Conservation (phyloP, 2,329 filamentous ascomycete genomes). For the Fusarium incarnatum region DNA sequence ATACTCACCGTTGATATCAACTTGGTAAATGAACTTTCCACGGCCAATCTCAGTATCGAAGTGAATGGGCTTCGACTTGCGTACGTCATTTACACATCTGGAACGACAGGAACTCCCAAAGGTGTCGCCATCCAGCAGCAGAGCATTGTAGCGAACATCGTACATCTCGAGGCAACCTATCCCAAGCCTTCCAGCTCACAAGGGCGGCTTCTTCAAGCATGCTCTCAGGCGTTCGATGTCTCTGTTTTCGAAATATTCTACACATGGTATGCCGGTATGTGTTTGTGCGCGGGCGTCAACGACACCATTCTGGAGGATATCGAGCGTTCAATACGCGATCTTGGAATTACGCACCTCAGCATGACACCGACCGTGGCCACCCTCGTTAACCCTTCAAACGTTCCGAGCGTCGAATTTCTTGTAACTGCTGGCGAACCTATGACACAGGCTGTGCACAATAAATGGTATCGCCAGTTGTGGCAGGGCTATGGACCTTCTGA, state of each 20-base stretch:
- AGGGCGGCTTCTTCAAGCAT: constrained; percentile 81
- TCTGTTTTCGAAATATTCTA: constrained; percentile 94
- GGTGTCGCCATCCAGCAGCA: constrained; percentile 81
- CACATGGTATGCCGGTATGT: constrained; percentile 81
- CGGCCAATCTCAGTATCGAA: constrained; percentile 52
- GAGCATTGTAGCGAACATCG: constrained; percentile 82
- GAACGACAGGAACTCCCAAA: constrained; percentile 84
- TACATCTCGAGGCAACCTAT: constrained; percentile 73
- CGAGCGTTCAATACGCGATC: constrained; percentile 70
- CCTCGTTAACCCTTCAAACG: constrained; percentile 74
- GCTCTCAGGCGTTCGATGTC: constrained; percentile 86
- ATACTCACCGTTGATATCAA: constrained; percentile 52
- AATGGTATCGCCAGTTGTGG: constrained; percentile 77
- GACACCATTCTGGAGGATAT: constrained; percentile 80
- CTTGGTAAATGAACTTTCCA: constrained; percentile 46
- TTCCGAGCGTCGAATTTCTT: constrained; percentile 78
- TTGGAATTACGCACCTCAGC: constrained; percentile 82
- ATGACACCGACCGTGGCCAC: constrained; percentile 88
- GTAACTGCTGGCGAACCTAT: constrained; percentile 86
- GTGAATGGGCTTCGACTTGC: constrained; percentile 66
- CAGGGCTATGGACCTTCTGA: constrained; percentile 89
- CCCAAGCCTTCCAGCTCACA: constrained; percentile 57
- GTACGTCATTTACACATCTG: constrained; percentile 86
- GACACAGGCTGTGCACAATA: constrained; percentile 74
- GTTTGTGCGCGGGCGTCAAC: constrained; percentile 79